A percentile compares a stretch with the other conserved stretches of the same genome.
Conservation (phyloP, 345 rosid species). For the Pseudoturritis turrita region DNA sequence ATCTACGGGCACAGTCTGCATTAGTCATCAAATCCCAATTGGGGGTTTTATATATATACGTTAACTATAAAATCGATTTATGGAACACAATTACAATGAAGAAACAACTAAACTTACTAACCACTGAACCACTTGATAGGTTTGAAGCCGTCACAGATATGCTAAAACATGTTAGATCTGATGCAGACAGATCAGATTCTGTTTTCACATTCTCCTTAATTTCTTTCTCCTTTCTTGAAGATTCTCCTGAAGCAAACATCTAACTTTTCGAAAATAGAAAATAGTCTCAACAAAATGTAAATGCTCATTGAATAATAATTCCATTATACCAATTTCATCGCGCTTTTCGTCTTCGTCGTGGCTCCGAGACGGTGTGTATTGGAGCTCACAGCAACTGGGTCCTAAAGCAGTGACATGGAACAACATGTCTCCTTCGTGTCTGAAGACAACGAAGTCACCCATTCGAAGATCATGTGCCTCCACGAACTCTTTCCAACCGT, state of each 20-base stretch:
- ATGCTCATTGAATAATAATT: neutral
- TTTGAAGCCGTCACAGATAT: neutral
- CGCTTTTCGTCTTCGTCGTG: neutral
- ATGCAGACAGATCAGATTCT: neutral
- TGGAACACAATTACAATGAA: neutral
- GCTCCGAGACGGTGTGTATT: neutral
- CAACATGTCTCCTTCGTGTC: conserved; percentile 13
- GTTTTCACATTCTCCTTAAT: neutral
- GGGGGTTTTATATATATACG: neutral
- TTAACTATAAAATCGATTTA: neutral
- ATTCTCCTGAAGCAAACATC: neutral
- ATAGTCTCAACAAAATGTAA: neutral
- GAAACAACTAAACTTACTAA: neutral
- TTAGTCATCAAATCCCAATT: neutral
- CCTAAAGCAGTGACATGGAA: conserved; percentile 15
- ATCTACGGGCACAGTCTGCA: conserved; percentile 9
- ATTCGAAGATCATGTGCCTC: conserved; percentile 3
- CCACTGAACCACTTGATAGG: neutral
- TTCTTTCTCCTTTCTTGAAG: neutral
- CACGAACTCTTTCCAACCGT: conserved; percentile 11
- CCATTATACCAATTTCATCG: neutral
- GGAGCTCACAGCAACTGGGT: conserved; percentile 4
- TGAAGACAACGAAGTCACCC: conserved; percentile 8
- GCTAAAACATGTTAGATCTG: neutral
- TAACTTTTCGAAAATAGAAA: neutral